Evolutionary conservation across 352 stramenopile genomes (phyloP), one percentile per base, ranked within the genome.

Genomic region (Phytophthora citrophthora): DNA sequence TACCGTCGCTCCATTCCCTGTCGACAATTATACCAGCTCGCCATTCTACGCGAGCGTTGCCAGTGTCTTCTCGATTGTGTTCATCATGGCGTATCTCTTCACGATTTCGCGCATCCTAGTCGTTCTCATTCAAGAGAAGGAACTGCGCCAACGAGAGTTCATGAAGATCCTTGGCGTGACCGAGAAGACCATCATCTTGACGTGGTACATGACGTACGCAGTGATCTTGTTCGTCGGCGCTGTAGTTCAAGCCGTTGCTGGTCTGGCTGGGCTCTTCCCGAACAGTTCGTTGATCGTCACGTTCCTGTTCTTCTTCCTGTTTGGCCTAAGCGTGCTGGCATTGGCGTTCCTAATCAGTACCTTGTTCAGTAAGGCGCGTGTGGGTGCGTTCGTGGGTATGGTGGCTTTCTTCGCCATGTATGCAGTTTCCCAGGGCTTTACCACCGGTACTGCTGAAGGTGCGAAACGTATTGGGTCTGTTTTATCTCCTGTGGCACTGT

Each of bases 161-260:
- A 95, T 98, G 73, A 93, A 94, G 67, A 84, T 88, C 51, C 90
- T 98, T 51, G 95, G 95, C 18, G 80, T 98, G 16, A 94, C 72
- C 6, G 82, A 93, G 39, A 73, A 58, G 11, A 72, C 64, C 10
- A 91, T 93, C 36, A 70, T 79, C n/a, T 31, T 84, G 12, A 86
- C 75, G 9, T 93, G 85, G 85, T 90, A 86, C 56, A 76, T 98
- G 32, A 97, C 91, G 26, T 97, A 97, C 76, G 56, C 89, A 2
- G 47, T 81, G 10, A 91, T 97, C 31, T 59, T 97, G 15, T 64
- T 96, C 7, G 39, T 95, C 15, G 77, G 83, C 0, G 75, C 77
- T 0, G 34, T 95, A 2, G 34, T 81, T 5, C 88, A 94, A 45
- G 51, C 83, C 3, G 46, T 81, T 4, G 80, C 76, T 1, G 76